These are phyloP conservation scores for Diaporthe capsici DNA, from an alignment of 2,329 filamentous ascomycete genomes.

Conservation along the genomic window DNA sequence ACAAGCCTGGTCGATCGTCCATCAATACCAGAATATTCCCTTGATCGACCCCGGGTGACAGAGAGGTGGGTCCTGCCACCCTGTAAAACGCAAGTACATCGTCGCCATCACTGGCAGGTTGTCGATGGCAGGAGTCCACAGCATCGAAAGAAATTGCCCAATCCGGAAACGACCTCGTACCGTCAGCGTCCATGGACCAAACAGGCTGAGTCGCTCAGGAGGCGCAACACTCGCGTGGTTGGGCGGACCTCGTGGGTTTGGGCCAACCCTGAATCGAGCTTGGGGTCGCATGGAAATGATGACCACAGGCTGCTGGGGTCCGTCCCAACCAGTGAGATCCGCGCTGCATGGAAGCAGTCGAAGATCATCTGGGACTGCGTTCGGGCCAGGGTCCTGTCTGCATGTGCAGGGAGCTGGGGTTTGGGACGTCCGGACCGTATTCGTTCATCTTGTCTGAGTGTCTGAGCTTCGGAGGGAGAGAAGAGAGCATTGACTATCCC, in stretches of 20 bases:
- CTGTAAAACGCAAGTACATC: background rate
- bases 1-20: constrained; percentile 5
- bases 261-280: constrained; percentile 23
- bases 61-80: background rate
- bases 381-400: background rate
- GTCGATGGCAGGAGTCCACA: background rate
- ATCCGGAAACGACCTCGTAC: constrained; percentile 13
- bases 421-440: background rate
- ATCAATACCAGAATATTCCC: background rate
- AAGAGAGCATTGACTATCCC: background rate
- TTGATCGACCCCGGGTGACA: constrained; percentile 1
- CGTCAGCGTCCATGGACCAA: background rate
- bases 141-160: constrained; percentile 15
- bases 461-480: background rate
- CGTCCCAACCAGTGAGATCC: constrained; percentile 21
- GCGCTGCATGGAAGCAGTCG: constrained; percentile 2
- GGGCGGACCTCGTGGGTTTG: constrained; percentile 4
- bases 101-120: background rate
- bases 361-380: background rate
- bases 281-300: constrained; percentile 23
- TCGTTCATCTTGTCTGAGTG: constrained; percentile 13
- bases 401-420: background rate
- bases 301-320: background rate
- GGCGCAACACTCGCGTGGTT: constrained; percentile 4
- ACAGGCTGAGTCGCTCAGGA: constrained; percentile 27